Conservation (phyloP, 345 rosid genomes). For the Brassica nigra region DNA sequence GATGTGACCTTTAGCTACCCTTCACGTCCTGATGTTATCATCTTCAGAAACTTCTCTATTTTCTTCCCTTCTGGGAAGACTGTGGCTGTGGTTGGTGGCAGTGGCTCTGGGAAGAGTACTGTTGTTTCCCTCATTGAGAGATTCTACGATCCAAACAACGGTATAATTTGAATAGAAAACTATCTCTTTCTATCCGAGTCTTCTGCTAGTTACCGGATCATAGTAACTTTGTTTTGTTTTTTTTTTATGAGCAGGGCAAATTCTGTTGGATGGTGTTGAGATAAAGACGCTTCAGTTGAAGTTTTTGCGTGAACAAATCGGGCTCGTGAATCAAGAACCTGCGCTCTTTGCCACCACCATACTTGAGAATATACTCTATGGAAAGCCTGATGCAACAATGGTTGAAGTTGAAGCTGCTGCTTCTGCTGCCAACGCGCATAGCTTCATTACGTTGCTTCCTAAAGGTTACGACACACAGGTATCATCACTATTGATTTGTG, state of each 20-base stretch:
- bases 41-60: slow-evolving; percentile 81
- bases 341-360: slow-evolving; percentile 96
- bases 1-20: slow-evolving; percentile 95
- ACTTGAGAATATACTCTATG: slow-evolving; percentile 88
- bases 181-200: slow-evolving; percentile 8
- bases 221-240: slow-evolving; percentile 12
- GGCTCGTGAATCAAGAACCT: slow-evolving; percentile 98
- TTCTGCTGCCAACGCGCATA: slow-evolving; percentile 90
- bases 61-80: slow-evolving; percentile 98
- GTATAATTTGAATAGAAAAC: slow-evolving; percentile 42
- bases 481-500: neutral
- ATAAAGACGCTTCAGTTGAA: slow-evolving; percentile 82
- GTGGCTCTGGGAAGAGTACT: slow-evolving; percentile 99
- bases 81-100: slow-evolving; percentile 96
- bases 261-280: slow-evolving; percentile 86
- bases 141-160: slow-evolving; percentile 90
- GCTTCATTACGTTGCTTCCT: slow-evolving; percentile 91
- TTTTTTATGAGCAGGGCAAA: slow-evolving; percentile 64
- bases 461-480: slow-evolving; percentile 97
- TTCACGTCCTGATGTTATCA: slow-evolving; percentile 91
- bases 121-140: slow-evolving; percentile 95
- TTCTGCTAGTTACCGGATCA: slow-evolving; percentile 13
- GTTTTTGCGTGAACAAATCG: slow-evolving; percentile 92
- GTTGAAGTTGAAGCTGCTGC: slow-evolving; percentile 95
- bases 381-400: slow-evolving; percentile 86